Base-by-base conservation (phyloP, 768 basidiomycete genomes). In the Amanita exitialis region DNA sequence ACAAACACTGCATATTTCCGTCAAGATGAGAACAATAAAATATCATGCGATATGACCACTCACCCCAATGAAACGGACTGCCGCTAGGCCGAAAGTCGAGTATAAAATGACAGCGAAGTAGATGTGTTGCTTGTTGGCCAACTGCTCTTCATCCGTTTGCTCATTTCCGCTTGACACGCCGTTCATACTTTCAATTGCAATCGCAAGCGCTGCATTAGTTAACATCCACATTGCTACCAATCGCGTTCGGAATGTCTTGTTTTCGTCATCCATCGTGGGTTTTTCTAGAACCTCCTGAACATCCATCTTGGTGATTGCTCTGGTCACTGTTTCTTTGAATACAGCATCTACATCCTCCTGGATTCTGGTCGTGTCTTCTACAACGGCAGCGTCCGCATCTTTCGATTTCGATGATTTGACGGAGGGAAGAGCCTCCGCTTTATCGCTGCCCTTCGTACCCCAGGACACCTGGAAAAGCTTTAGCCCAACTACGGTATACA, bases 401-500 rank as follows among this genome's bases (percentile, higher is more conserved):
- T 86, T 84, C 38, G 74, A 68, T 64, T 93, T 93, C 55, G 80
- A 84, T 6, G 93, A 92, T 1, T 86, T 87, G 15, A 95, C 80
- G 0, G 91, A 88, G 1, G 94, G 94, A 7, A 97, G 72, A 3
- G 84, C 84, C 60, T 96, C 94, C 2, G 85, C 93, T 65, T 94
- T 94, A 69, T 97, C 95, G 50, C 83, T 87, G 44, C 90, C 92
- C 69, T 94, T 93, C 8, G 92, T 95, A 68, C 92, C 92, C 92
- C 93, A 94, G 12, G 86, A 89, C 16, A 90, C 86, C 79, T 86
- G 18, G 55, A 49, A 32, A 37, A 38, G 18, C 55, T 27, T 41
- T 36, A 32, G 30, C 25, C 42, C 13, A 23, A 38, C 51, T 25
- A 27, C 15, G 25, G 28, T 18, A 50, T 32, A 25, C 42, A 30